phyloP scores from a whole-genome alignment of 768 basidiomycete species.

The Antrodiella citrinella region DNA sequence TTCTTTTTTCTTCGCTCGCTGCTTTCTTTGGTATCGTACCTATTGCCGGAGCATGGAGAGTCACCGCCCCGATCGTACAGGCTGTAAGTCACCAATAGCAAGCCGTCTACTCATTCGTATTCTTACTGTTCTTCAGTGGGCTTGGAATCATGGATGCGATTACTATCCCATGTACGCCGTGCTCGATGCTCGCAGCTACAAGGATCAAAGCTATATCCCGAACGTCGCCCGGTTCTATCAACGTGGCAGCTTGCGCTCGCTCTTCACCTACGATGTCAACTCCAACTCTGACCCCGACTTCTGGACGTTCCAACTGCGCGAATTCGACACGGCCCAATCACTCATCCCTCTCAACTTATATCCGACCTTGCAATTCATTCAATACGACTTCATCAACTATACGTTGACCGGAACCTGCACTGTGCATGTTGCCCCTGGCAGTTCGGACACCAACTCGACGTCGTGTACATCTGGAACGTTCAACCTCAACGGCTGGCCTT shows the following conservation, averaged over 20 bases:
- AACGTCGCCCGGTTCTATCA: slow-evolving; percentile 12
- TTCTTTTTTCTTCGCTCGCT: too few species aligned
- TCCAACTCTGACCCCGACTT: slow-evolving; percentile 6
- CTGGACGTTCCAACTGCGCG: slow-evolving; percentile 9
- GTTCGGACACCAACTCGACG: background rate
- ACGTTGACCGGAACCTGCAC: slow-evolving; percentile 10
- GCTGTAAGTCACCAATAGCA: too few species aligned
- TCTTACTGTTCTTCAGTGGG: slow-evolving; percentile 3
- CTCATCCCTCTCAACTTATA: slow-evolving; percentile 5
- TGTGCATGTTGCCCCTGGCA: background rate
- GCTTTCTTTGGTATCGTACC: too few species aligned
- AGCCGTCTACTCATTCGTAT: too few species aligned
- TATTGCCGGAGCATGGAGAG: too few species aligned
- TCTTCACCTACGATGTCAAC: slow-evolving; percentile 9
- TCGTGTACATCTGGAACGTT: slow-evolving; percentile 9
- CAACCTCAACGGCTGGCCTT: slow-evolving; percentile 2
- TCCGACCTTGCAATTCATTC: slow-evolving; percentile 6
- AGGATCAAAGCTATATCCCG: slow-evolving; percentile 3
- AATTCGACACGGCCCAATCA: slow-evolving; percentile 3
- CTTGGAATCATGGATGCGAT: slow-evolving; percentile 12
- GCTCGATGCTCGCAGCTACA: slow-evolving; percentile 7
- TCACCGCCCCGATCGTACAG: too few species aligned
- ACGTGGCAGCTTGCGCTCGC: background rate
- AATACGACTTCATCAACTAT: slow-evolving; percentile 7
- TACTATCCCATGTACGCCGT: slow-evolving; percentile 10